phyloP scores from a whole-genome alignment of 1,284 basidiomycete species.

The Trametes pubescens region DNA sequence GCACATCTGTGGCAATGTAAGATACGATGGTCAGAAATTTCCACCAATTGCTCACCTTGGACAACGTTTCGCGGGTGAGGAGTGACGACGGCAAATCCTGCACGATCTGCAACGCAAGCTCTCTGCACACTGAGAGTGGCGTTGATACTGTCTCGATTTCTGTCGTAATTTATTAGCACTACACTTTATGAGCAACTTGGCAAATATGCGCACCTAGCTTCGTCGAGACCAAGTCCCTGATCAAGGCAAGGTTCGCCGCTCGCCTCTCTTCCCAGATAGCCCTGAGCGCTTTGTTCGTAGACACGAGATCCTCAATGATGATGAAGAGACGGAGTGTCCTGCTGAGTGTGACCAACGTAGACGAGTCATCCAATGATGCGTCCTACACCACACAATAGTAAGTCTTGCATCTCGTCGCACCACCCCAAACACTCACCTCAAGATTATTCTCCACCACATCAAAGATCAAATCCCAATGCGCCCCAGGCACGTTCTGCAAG shows the following conservation, averaged over 20 bases:
- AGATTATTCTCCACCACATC: conserved; percentile 91
- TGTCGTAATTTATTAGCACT: conserved; percentile 34
- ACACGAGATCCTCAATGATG: conserved; percentile 73
- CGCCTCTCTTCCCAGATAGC: conserved; percentile 75
- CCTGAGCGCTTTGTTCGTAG: conserved; percentile 78
- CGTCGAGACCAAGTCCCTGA: conserved; percentile 66
- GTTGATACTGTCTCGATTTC: conserved; percentile 50
- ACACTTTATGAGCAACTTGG: neutral
- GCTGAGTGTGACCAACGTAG: conserved; percentile 69
- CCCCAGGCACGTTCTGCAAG: conserved; percentile 86
- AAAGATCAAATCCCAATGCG: conserved; percentile 93
- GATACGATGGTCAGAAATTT: neutral
- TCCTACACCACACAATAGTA: conserved; percentile 51
- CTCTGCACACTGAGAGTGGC: conserved; percentile 75
- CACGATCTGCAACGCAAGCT: conserved; percentile 71
- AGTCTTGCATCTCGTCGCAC: too few relatives aligned
- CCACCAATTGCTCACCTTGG: conserved; percentile 55
- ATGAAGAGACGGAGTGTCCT: conserved; percentile 77
- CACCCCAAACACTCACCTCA: conserved; percentile 62
- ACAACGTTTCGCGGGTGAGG: conserved; percentile 69
- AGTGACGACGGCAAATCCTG: conserved; percentile 71
- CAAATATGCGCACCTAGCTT: conserved; percentile 54
- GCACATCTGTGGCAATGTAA: conserved; percentile 63
- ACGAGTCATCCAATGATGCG: conserved; percentile 65
- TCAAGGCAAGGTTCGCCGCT: conserved; percentile 57